Base-by-base conservation (phyloP, 2,329 filamentous ascomycete genomes). In the Sporothrix pallida region DNA sequence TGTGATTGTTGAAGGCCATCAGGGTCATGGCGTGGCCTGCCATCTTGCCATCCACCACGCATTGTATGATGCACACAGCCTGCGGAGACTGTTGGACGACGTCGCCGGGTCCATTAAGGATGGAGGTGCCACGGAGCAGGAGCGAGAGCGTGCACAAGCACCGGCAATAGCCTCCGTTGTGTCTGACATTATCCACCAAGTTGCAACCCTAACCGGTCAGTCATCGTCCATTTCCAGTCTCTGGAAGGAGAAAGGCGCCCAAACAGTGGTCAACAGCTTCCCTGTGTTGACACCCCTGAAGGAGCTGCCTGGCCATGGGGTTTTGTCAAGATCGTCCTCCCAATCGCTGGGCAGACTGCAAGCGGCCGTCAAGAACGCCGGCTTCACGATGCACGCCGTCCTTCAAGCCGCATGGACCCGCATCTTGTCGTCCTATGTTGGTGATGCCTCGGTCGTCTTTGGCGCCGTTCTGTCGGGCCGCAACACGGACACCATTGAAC, bases 401-500 rank as follows among this genome's bases (percentile, higher is more conserved):
- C 87, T 93, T 0, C 92, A 97, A 80, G 91, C 90, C 2, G 88
- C 93, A 1, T 98, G 95, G 95, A 87, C 91, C 2, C 86, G 90
- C 8, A 79, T 98, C 0, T 84, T 98, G 0, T 86, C 92, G 0
- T 88, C 90, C 0, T 97, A 97, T 78, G 86, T 91, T 15, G 94
- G 94, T 1, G 94, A 97, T 79, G 78, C 83, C 2, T 86, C 86
- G 6, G 90, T 96, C 0, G 91, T 91, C 0, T 97, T 96, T 79
- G 95, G 95, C 0, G 86, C 92, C 15, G 93, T 95, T 0, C 84
- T 97, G 8, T 95, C 95, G 9, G 94, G 94, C 0, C 86, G 94
- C 48, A 89, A 87, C 3, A 86, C 86, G 0, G 86, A 91, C 3
- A 83, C 86, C n/a, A 88, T 90, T 0, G 84, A 87, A 20, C 79